Conservation (phyloP, 1,139 yeast genomes). For the Yamadazyma sp. region DNA sequence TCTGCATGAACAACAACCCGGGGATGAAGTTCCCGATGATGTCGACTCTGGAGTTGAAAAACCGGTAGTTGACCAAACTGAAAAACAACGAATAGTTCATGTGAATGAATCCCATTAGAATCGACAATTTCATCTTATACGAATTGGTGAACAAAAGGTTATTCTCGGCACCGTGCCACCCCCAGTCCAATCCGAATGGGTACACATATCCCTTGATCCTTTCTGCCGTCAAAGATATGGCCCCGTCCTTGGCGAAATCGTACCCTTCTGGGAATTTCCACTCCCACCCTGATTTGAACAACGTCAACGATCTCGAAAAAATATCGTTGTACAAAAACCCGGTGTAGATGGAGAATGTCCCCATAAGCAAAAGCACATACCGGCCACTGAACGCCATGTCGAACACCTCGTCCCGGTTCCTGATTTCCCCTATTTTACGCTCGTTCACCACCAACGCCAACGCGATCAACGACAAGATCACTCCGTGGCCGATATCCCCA, state of each 20-base stretch:
- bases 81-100: slow-evolving; percentile 90
- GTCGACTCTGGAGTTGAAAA: slow-evolving; percentile 76
- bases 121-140: slow-evolving; percentile 93
- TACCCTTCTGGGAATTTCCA: slow-evolving; percentile 71
- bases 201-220: slow-evolving; percentile 58
- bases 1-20: slow-evolving; percentile 90
- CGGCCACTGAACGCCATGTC: slow-evolving; percentile 96
- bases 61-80: slow-evolving; percentile 77
- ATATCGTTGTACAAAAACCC: slow-evolving; percentile 92
- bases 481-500: slow-evolving; percentile 97
- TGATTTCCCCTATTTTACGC: slow-evolving; percentile 57
- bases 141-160: slow-evolving; percentile 87
- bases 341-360: slow-evolving; percentile 87
- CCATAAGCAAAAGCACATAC: slow-evolving; percentile 88
- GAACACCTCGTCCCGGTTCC: slow-evolving; percentile 84
- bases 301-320: slow-evolving; percentile 84
- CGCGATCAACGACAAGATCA: slow-evolving; percentile 74
- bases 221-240: slow-evolving; percentile 55
- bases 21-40: slow-evolving; percentile 93
- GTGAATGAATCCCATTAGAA: slow-evolving; percentile 91
- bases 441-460: slow-evolving; percentile 70
- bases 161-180: slow-evolving; percentile 98
- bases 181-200: slow-evolving; percentile 85
- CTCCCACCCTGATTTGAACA: slow-evolving; percentile 86
- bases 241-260: slow-evolving; percentile 54